These are phyloP conservation scores for Kodamaea arcana DNA, from an alignment of 1,139 yeast genomes.

Conservation along the genomic window DNA sequence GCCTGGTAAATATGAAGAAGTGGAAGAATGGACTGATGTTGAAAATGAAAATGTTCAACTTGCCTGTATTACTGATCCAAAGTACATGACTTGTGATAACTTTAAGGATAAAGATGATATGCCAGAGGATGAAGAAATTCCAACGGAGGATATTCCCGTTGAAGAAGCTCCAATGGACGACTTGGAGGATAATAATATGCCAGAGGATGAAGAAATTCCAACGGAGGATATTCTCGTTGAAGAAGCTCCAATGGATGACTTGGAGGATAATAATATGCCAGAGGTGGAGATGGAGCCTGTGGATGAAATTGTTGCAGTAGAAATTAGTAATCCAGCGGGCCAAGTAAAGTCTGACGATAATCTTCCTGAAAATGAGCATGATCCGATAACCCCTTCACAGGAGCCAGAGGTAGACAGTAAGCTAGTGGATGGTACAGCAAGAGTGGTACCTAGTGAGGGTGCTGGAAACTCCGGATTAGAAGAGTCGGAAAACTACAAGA, in stretches of 20 bases:
- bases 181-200: background rate
- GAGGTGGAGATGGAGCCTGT: background rate
- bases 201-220: background rate
- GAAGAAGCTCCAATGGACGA: background rate
- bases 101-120: background rate
- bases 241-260: background rate
- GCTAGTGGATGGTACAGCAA: no score
- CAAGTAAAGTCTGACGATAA: no score
- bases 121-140: background rate
- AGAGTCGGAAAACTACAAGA: no score
- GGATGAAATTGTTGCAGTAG: background rate
- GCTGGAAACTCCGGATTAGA: no score
- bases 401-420: no score
- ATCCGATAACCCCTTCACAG: no score
- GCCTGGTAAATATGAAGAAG: constrained; percentile 17
- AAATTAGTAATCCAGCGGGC: no score
- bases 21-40: constrained; percentile 12
- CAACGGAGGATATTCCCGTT: background rate
- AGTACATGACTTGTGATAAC: constrained; percentile 1
- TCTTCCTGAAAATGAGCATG: no score
- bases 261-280: background rate
- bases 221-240: background rate
- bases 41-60: constrained; percentile 15
- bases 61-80: constrained; percentile 26
- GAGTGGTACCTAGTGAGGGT: no score